phyloP scores from a whole-genome alignment of 768 basidiomycete species.

The Epithele typhae region DNA sequence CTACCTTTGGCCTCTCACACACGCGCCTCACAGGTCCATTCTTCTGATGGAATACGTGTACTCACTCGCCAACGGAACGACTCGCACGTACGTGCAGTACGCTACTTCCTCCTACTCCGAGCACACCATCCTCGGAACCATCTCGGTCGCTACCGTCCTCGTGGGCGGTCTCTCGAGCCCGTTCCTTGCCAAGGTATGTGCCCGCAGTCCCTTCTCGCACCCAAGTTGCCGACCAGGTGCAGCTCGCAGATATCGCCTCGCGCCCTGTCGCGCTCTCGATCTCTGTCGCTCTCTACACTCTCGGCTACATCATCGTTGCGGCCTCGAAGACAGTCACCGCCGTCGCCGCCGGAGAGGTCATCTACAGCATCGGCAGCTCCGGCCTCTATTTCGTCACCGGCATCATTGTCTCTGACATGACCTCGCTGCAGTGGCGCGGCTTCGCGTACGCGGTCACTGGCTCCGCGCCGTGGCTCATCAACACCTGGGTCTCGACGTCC shows the following conservation, averaged over 20 bases:
- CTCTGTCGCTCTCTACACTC: constrained; percentile 29
- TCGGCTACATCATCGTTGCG: constrained; percentile 30
- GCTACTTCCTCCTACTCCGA: too few relatives aligned
- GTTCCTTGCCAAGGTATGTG: constrained; percentile 38
- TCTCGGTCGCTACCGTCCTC: constrained; percentile 16
- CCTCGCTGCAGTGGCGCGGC: constrained; percentile 10
- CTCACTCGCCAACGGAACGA: too few relatives aligned
- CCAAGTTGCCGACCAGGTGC: neutral
- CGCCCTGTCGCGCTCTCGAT: constrained; percentile 38
- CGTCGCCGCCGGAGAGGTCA: constrained; percentile 14
- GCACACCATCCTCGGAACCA: constrained; percentile 3
- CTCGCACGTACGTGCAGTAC: too few relatives aligned
- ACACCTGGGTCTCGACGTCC: neutral
- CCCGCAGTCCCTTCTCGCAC: neutral
- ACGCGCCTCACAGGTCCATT: too few relatives aligned
- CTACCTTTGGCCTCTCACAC: too few relatives aligned
- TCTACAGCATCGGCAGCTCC: constrained; percentile 7
- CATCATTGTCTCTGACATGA: constrained; percentile 9
- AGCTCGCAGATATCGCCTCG: constrained; percentile 36
- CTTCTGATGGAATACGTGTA: too few relatives aligned
- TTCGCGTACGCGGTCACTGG: too few relatives aligned
- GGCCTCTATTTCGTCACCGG: constrained; percentile 3
- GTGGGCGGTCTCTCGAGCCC: constrained; percentile 34
- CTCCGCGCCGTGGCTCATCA: too few relatives aligned
- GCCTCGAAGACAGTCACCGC: constrained; percentile 5